Percentiles rank a stretch among this genome's conserved stretches.
These are phyloP conservation scores for Serendipita sp. DNA, from an alignment of 768 basidiomycete species.

Conservation along the genomic window DNA sequence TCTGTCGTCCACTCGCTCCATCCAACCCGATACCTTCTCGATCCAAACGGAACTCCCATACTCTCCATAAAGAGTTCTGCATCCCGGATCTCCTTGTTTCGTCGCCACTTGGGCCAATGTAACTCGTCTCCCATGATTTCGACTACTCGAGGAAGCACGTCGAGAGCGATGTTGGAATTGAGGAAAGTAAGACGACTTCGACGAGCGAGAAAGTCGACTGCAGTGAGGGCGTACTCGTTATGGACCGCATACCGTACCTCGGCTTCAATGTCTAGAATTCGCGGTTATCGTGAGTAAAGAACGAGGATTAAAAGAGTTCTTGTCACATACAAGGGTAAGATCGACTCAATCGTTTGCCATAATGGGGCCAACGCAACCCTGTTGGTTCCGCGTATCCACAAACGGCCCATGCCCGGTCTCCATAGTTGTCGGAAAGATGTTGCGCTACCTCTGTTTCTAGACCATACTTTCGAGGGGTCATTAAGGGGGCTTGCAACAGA, in stretches of 20 bases:
- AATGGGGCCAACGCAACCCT: constrained; percentile 67
- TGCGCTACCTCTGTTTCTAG: constrained; percentile 82
- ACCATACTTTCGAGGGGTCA: constrained; percentile 43
- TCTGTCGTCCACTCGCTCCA: not conserved
- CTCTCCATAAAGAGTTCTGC: constrained; percentile 54
- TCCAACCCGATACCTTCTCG: not conserved
- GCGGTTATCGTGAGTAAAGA: not conserved
- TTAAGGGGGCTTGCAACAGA: not conserved
- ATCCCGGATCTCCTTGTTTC: constrained; percentile 38
- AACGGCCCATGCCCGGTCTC: constrained; percentile 92
- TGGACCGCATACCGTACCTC: constrained; percentile 81
- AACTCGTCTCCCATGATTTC: constrained; percentile 84
- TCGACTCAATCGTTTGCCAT: constrained; percentile 54
- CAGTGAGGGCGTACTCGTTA: constrained; percentile 85
- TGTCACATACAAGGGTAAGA: constrained; percentile 55
- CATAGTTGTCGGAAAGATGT: constrained; percentile 86
- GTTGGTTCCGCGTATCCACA: constrained; percentile 65
- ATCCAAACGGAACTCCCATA: constrained; percentile 54
- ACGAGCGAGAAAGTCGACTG: constrained; percentile 82
- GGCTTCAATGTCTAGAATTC: constrained; percentile 58
- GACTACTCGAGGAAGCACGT: constrained; percentile 71
- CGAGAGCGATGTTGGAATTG: constrained; percentile 70
- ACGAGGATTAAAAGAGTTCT: not conserved
- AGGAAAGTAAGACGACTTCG: constrained; percentile 90
- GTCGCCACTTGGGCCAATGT: constrained; percentile 49